A percentile compares a stretch with the other conserved stretches of the same genome.
Conservation (phyloP, 306 rosid species). For the Luffa aegyptiaca region DNA sequence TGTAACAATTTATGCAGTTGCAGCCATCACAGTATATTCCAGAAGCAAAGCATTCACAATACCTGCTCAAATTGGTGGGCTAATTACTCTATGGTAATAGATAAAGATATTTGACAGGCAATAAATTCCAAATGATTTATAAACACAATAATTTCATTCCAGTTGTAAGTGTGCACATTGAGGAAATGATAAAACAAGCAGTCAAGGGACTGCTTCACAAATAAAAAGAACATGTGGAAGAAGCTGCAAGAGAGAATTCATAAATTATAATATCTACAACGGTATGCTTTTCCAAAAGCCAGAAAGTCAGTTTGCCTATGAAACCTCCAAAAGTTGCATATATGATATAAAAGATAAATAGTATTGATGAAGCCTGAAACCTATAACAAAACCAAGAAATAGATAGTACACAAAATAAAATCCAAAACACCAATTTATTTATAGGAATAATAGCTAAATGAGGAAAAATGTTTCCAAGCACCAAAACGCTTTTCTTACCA, state of each 20-base stretch:
- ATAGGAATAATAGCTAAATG: not conserved
- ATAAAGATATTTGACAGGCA: not conserved
- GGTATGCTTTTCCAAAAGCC: not conserved
- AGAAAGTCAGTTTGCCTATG: not conserved
- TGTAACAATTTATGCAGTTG: conserved; percentile 94
- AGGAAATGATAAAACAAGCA: not conserved
- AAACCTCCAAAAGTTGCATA: not conserved
- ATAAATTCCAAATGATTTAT: not conserved
- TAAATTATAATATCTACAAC: not conserved
- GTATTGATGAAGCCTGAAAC: not conserved
- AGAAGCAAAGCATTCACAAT: conserved; percentile 98
- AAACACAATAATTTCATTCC: not conserved
- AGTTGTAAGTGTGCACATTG: not conserved
- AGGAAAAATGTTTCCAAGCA: not conserved
- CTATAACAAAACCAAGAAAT: not conserved
- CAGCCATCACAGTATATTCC: conserved; percentile 99
- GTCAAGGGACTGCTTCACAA: not conserved
- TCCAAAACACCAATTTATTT: not conserved
- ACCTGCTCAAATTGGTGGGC: conserved; percentile 52
- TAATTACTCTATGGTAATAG: conserved; percentile 15
- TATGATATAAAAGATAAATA: not conserved
- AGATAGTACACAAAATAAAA: not conserved
- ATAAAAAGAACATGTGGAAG: not conserved
- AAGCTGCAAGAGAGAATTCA: not conserved
- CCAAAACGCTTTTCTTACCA: not conserved